Conservation (phyloP, 2,329 filamentous ascomycete genomes). For the Apiospora sp. region DNA sequence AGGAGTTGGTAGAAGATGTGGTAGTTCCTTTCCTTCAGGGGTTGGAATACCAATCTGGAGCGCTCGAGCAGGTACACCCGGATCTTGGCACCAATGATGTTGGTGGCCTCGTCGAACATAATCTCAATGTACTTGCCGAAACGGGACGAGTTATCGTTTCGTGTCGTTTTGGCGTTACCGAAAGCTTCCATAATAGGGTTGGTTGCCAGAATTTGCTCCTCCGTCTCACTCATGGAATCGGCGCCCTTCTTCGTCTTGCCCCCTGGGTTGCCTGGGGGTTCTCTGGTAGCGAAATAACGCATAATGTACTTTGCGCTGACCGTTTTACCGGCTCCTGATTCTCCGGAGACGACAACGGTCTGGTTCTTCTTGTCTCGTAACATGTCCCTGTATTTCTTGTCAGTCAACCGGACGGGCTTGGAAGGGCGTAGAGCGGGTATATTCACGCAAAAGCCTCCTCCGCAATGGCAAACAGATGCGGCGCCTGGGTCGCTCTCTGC, state of each 20-base stretch:
- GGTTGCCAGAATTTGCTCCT: slow-evolving; percentile 97
- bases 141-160: slow-evolving; percentile 98
- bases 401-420: slow-evolving; percentile 41
- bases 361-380: slow-evolving; percentile 94
- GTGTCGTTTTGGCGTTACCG: slow-evolving; percentile 98
- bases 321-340: slow-evolving; percentile 98
- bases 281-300: slow-evolving; percentile 98
- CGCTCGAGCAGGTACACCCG: slow-evolving; percentile 94
- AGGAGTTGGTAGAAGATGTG: slow-evolving; percentile 99
- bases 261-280: slow-evolving; percentile 87
- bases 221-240: slow-evolving; percentile 92
- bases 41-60: slow-evolving; percentile 95
- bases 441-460: slow-evolving; percentile 96
- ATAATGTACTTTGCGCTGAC: slow-evolving; percentile 99
- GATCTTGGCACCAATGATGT: slow-evolving; percentile 98
- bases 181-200: slow-evolving; percentile 99
- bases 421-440: slow-evolving; percentile 22
- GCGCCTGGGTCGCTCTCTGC: slow-evolving; percentile 94
- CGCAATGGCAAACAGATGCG: slow-evolving; percentile 97
- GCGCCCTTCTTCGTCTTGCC: slow-evolving; percentile 77
- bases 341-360: slow-evolving; percentile 98
- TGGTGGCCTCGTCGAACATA: slow-evolving; percentile 94
- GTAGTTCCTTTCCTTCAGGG: slow-evolving; percentile 97
- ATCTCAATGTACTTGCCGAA: slow-evolving; percentile 99
- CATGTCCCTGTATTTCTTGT: slow-evolving; percentile 79